These are phyloP conservation scores for Phoma sp. DNA, from an alignment of 2,329 filamentous ascomycete genomes.

Conservation along the genomic window DNA sequence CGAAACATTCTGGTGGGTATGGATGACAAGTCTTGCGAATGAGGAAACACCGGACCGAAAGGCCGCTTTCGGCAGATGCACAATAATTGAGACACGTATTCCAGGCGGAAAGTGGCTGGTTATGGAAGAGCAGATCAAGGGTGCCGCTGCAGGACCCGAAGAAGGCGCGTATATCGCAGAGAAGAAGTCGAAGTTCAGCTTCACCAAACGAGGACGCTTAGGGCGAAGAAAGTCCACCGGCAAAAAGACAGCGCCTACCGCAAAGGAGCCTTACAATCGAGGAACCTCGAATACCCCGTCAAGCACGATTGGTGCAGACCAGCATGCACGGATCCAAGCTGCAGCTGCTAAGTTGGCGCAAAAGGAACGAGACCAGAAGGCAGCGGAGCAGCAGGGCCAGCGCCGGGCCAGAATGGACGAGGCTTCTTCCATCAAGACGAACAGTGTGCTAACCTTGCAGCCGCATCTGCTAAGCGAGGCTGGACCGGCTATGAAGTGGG, in stretches of 20 bases:
- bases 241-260: constrained; percentile 51
- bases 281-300: constrained; percentile 58
- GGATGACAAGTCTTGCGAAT: constrained; percentile 93
- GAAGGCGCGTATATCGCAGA: constrained; percentile 90
- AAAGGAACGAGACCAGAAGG: constrained; percentile 68
- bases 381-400: constrained; percentile 57
- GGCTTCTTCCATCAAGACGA: constrained; percentile 73
- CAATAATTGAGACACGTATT: constrained; percentile 88
- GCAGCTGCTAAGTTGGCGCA: constrained; percentile 85
- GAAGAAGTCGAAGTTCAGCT: constrained; percentile 94
- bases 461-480: constrained; percentile 85
- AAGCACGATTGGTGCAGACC: constrained; percentile 87
- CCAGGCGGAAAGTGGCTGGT: constrained; percentile 86
- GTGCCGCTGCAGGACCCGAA: constrained; percentile 83
- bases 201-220: constrained; percentile 72
- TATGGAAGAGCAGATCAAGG: constrained; percentile 95
- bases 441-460: constrained; percentile 87
- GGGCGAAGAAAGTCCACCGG: constrained; percentile 61
- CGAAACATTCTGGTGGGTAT: constrained; percentile 99
- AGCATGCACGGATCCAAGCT: constrained; percentile 90
- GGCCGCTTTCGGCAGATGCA: constrained; percentile 91
- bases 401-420: constrained; percentile 64
- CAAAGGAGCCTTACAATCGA: constrained; percentile 61
- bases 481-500: constrained; percentile 95
- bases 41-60: constrained; percentile 89